A percentile compares a stretch with the other conserved stretches of the same genome.
These are phyloP conservation scores for Cadophora sp. DNA, from an alignment of 2,329 filamentous ascomycete species.

Conservation along the genomic window DNA sequence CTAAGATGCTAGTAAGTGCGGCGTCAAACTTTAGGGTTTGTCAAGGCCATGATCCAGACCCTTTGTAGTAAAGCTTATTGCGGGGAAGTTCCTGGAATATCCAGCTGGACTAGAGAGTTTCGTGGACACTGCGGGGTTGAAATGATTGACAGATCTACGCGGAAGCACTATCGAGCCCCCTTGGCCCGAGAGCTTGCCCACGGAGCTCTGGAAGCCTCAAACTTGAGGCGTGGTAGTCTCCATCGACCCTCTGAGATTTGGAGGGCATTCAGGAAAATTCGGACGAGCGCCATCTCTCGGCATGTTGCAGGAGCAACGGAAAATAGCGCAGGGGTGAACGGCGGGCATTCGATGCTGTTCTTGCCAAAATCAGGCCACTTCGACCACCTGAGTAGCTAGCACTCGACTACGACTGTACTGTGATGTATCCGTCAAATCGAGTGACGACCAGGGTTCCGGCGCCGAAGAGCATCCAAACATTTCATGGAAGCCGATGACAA, in stretches of 20 bases:
- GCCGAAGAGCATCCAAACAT: neutral
- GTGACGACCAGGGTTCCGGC: neutral
- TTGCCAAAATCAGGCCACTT: conserved; percentile 10
- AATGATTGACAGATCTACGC: conserved; percentile 21
- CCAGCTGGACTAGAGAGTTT: conserved; percentile 11
- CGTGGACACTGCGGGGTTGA: conserved; percentile 20
- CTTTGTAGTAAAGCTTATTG: conserved; percentile 21
- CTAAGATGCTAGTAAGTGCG: neutral
- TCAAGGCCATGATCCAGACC: conserved; percentile 3
- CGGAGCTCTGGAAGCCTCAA: conserved; percentile 23
- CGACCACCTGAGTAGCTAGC: neutral
- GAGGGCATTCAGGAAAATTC: conserved; percentile 21
- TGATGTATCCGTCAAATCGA: neutral
- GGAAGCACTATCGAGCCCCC: conserved; percentile 20
- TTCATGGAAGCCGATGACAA: neutral
- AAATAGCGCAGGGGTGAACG: neutral
- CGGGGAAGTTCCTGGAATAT: conserved; percentile 22
- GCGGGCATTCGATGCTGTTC: neutral
- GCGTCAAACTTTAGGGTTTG: conserved; percentile 5
- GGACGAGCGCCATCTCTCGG: conserved; percentile 22
- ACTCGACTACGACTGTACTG: neutral
- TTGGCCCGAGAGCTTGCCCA: conserved; percentile 23
- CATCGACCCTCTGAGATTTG: conserved; percentile 1
- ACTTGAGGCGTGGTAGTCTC: neutral
- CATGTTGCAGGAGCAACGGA: neutral